Evolutionary conservation across 805 yeast species (phyloP).

Genomic region (Candida tammaniensis): DNA sequence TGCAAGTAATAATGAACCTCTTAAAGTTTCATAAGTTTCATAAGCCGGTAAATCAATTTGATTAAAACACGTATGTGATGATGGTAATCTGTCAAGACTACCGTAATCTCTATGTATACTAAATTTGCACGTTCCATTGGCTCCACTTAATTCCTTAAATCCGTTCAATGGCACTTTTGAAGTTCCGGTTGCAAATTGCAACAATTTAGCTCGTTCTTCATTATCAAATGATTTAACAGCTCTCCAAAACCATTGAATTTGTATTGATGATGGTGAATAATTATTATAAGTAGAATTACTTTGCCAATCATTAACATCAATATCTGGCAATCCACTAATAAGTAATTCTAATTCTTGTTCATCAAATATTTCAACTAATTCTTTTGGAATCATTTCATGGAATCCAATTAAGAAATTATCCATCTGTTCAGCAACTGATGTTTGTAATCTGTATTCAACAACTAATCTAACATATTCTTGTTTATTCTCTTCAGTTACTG

Average conservation of each 20-base stretch:
- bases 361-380: slow-evolving; percentile 80
- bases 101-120: slow-evolving; percentile 90
- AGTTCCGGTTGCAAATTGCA: slow-evolving; percentile 97
- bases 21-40: slow-evolving; percentile 79
- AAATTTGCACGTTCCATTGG: slow-evolving; percentile 81
- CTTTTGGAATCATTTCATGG: slow-evolving; percentile 84
- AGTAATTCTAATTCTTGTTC: slow-evolving; percentile 93
- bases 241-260: slow-evolving; percentile 96
- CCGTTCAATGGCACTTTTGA: slow-evolving; percentile 95
- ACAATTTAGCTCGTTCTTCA: slow-evolving; percentile 89
- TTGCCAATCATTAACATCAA: slow-evolving; percentile 95
- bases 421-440: slow-evolving; percentile 84
- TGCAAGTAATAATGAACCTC: slow-evolving; percentile 79
- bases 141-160: slow-evolving; percentile 84
- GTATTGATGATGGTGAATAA: slow-evolving; percentile 78
- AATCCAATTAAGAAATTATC: slow-evolving; percentile 82
- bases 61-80: slow-evolving; percentile 92
- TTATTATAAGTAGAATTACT: slow-evolving; percentile 78
- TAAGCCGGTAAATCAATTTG: slow-evolving; percentile 93
- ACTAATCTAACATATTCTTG: slow-evolving; percentile 82
- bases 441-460: slow-evolving; percentile 81
- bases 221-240: slow-evolving; percentile 91
- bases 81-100: slow-evolving; percentile 79
- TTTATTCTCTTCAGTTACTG: slow-evolving; percentile 89
- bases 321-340: slow-evolving; percentile 93